phyloP scores from a whole-genome alignment of 306 rosid species.

The Ammopiptanthus mongolicus region DNA sequence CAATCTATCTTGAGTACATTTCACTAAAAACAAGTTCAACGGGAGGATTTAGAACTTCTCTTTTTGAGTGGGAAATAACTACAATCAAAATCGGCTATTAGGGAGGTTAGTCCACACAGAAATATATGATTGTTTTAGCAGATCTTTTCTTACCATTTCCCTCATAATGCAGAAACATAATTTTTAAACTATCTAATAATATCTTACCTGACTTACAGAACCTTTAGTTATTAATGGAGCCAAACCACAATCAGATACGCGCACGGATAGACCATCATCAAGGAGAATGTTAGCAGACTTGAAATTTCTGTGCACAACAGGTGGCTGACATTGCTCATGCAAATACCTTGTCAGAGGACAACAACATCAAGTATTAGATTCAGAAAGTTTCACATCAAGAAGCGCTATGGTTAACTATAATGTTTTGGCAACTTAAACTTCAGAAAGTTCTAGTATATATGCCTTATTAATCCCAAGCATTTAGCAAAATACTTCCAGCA shows the following conservation, averaged over 20 bases:
- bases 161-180: slow-evolving; percentile 6
- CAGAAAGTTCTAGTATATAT: not conserved
- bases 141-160: not conserved
- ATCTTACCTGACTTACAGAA: slow-evolving; percentile 76
- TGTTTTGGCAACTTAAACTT: slow-evolving; percentile 4
- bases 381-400: slow-evolving; percentile 10
- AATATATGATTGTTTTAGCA: not conserved
- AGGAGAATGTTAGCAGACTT: slow-evolving; percentile 85
- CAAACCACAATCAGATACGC: slow-evolving; percentile 85
- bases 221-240: slow-evolving; percentile 82
- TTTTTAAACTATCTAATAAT: not conserved
- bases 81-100: not conserved
- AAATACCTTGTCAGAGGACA: slow-evolving; percentile 54
- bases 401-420: not conserved
- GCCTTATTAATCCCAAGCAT: not conserved
- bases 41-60: not conserved
- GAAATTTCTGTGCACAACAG: slow-evolving; percentile 80
- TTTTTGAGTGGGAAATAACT: not conserved
- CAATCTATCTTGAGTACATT: not conserved
- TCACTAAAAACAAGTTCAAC: not conserved
- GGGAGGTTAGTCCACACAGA: not conserved
- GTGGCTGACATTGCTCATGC: slow-evolving; percentile 84
- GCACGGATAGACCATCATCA: slow-evolving; percentile 65
- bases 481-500: not conserved
- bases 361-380: slow-evolving; percentile 29